Percentiles rank a stretch among this genome's conserved stretches.
phyloP scores from a whole-genome alignment of 805 yeast species.

The Komagataella populi region DNA sequence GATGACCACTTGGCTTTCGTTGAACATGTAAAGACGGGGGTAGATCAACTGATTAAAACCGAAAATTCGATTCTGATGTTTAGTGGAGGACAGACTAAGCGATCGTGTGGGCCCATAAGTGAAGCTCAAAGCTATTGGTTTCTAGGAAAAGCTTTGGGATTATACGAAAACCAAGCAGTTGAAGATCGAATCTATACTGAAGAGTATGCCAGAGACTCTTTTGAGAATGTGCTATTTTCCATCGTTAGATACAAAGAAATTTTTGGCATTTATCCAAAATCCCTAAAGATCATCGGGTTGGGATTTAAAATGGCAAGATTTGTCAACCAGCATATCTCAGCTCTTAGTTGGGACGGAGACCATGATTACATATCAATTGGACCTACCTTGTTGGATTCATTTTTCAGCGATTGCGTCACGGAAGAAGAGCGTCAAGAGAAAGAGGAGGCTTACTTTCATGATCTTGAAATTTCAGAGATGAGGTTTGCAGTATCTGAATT shows the following conservation, averaged over 20 bases:
- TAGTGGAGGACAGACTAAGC: conserved; percentile 63
- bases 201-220: conserved; percentile 68
- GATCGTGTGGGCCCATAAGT: conserved; percentile 34
- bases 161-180: conserved; percentile 3
- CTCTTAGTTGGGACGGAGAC: conserved; percentile 18
- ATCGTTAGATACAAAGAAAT: conserved; percentile 37
- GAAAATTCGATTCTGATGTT: conserved; percentile 11
- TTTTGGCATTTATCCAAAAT: conserved; percentile 30
- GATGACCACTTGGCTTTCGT: conserved; percentile 54
- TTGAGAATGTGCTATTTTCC: conserved; percentile 60
- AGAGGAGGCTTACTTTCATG: conserved; percentile 26
- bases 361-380: conserved; percentile 5
- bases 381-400: neutral
- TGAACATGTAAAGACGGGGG: conserved; percentile 39
- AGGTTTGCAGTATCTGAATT: conserved; percentile 41
- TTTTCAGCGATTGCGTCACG: neutral
- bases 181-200: conserved; percentile 31
- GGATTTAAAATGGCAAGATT: conserved; percentile 61
- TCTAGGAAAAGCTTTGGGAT: conserved; percentile 23
- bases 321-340: conserved; percentile 35
- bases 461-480: conserved; percentile 33
- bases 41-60: conserved; percentile 19
- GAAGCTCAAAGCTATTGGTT: conserved; percentile 48
- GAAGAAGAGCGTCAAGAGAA: conserved; percentile 11
- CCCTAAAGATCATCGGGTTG: conserved; percentile 53